Base-by-base conservation (phyloP, 805 yeast species). In the Pichia sporocuriosa region DNA sequence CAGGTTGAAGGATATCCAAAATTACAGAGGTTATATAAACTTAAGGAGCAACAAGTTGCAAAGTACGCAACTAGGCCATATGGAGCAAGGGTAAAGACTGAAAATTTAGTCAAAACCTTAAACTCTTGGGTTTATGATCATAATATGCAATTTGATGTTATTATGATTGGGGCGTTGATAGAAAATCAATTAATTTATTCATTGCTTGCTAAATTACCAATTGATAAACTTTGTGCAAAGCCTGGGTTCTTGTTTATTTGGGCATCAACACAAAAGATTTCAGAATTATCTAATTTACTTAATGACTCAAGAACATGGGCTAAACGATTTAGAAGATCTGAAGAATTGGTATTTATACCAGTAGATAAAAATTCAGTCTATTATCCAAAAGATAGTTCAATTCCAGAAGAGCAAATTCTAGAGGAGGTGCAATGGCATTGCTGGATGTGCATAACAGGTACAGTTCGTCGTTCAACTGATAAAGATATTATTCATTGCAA, bases 371-470 rank as follows among this genome's bases (percentile, higher is more conserved):
- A 72, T 23, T 81, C 93, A 0, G 77, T 78, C 1, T 78, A 75
- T 54, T 79, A 75, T 48, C 93, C 93, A 1, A 69, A 70, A 3
- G 73, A 74, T 30, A 70, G 71, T 8, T 49, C 52, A 17, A 55
- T 61, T 28, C 61, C 64, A 2, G 72, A 72, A 42, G 75, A 72
- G 15, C 67, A 68, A 26, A 57, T 84, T 21, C 69, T 84, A 42
- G 79, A 77, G 45, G 77, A 80, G 44, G 79, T 84, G 61, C 93
- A 84, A 62, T 89, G 96, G 96, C 97, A 90, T 63, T 89, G 97
- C 55, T 84, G 96, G 84, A 88, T 89, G 96, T 90, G 96, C 52
- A 84, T 89, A 40, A 89, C 95, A 3, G 97, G 97, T 3, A 89
- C 97, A 0, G 90, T 89, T 7, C 70, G 96, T 55, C 72, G 97